Evolutionary conservation across 495 filamentous ascomycete genomes (phyloP).

Genomic region (Penicillium verhagenii): DNA sequence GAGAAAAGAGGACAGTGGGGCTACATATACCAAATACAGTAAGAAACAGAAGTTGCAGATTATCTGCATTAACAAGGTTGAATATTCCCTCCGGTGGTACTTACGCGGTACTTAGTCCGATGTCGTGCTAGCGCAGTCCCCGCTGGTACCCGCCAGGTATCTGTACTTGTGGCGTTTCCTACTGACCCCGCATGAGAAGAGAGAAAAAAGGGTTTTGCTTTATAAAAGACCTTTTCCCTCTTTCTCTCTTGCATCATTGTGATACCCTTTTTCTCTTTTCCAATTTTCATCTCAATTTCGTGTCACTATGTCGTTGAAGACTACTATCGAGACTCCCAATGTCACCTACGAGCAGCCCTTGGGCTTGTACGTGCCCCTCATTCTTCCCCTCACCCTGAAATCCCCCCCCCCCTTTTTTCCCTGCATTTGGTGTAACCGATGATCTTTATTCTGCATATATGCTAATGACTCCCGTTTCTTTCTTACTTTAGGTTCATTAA

Average conservation of each 20-base stretch:
- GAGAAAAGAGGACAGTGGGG: not conserved
- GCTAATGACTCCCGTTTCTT: not conserved
- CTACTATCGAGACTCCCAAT: slow-evolving; percentile 41
- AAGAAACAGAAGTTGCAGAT: not conserved
- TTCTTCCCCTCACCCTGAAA: not conserved
- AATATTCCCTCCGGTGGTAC: not conserved
- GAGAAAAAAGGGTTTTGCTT: not conserved
- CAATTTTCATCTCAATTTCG: no score
- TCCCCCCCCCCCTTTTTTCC: not conserved
- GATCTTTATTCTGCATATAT: slow-evolving; percentile 1
- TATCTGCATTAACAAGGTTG: not conserved
- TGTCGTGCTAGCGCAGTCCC: not conserved
- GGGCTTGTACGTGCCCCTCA: slow-evolving; percentile 68
- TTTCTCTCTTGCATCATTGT: slow-evolving; percentile 10
- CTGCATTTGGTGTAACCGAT: not conserved
- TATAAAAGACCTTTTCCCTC: not conserved
- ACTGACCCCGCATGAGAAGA: slow-evolving; percentile 1
- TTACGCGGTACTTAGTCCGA: not conserved
- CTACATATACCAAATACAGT: not conserved
- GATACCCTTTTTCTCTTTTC: slow-evolving; percentile 18
- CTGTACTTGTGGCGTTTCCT: not conserved
- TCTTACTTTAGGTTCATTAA: slow-evolving; percentile 81
- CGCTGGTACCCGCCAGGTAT: not conserved
- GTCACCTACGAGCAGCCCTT: slow-evolving; percentile 78
- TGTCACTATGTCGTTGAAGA: slow-evolving; percentile 40